phyloP scores from a whole-genome alignment of 2,329 filamentous ascomycete species.

The Fragosphaeria purpurea region DNA sequence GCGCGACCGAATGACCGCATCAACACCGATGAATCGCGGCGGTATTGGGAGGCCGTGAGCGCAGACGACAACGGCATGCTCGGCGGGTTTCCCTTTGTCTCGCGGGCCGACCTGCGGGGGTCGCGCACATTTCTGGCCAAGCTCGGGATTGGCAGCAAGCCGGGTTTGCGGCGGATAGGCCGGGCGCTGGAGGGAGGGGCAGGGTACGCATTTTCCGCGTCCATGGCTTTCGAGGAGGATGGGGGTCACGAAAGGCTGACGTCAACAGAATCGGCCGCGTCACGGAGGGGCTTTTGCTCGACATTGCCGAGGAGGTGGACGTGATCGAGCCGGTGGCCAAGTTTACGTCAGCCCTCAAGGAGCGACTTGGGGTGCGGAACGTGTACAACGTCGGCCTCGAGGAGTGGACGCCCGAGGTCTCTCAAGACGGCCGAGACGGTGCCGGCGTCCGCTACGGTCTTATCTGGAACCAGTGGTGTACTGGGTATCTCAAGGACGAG shows the following conservation, averaged over 20 bases:
- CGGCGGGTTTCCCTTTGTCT: constrained; percentile 57
- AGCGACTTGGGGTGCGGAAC: constrained; percentile 46
- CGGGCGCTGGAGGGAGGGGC: constrained; percentile 31
- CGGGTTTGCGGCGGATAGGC: constrained; percentile 19
- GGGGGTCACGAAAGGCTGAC: neutral
- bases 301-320: constrained; percentile 63
- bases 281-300: constrained; percentile 64
- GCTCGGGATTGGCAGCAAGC: constrained; percentile 38
- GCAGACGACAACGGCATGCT: constrained; percentile 62
- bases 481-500: constrained; percentile 68
- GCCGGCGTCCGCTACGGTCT: constrained; percentile 54
- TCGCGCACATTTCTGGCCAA: constrained; percentile 63
- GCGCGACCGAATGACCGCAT: constrained; percentile 25
- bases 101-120: constrained; percentile 59
- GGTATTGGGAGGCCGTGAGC: constrained; percentile 38
- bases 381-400: constrained; percentile 68
- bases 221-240: neutral
- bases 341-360: constrained; percentile 57
- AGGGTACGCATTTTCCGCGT: constrained; percentile 22
- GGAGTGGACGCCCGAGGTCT: constrained; percentile 45
- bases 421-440: constrained; percentile 14
- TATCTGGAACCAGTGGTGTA: constrained; percentile 87
- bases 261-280: constrained; percentile 64
- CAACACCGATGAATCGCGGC: constrained; percentile 24
- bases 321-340: constrained; percentile 76